Base-by-base conservation (phyloP, 495 filamentous ascomycete species). In the Glutinoglossum americanum region DNA sequence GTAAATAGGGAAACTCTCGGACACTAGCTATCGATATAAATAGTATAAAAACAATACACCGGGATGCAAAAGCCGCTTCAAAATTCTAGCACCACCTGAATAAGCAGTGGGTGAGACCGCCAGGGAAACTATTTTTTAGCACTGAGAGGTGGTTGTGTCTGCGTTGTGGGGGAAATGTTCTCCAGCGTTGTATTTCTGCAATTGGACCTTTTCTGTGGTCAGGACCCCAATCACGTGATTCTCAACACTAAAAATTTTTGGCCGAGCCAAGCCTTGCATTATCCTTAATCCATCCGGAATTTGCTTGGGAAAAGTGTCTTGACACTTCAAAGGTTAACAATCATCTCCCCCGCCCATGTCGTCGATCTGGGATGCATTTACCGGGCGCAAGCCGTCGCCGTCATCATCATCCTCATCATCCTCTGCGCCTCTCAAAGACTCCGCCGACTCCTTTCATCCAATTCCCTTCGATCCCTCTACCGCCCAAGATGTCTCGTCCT, bases 311-410 rank as follows among this genome's bases (percentile, higher is more conserved):
- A n/a, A n/a, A n/a, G n/a, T n/a, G n/a, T n/a, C n/a, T n/a, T 25
- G 41, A 13, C 4, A 9, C 21, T n/a, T 49, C 6, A 9, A 27
- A 5, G 19, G 17, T 53, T 17, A 23, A 8, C 49, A 2, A 2
- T 4, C 7, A 17, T 5, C 49, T n/a, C 19, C n/a, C 25, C 49
- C 19, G 17, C 10, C 37, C 17, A 69, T 66, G 51, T 45, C 47
- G 85, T 77, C 82, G 27, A 78, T 92, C 68, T 96, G 89, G 89
- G 87, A 93, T 67, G 80, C 82, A 47, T 72, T 96, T 66, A 82
- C 85, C 19, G 89, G 89, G 62, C 81, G 82, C 69, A 93, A 88
- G 73, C 78, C 66, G 28, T 32, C 60, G 27, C 55, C 82, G 60
- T 70, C 81, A 59, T 69, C 71, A 19, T 72, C 74, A 9, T 68